These are phyloP conservation scores for Apophysomyces elegans DNA, from an alignment of 371 early-diverging fungal genomes.

Conservation along the genomic window DNA sequence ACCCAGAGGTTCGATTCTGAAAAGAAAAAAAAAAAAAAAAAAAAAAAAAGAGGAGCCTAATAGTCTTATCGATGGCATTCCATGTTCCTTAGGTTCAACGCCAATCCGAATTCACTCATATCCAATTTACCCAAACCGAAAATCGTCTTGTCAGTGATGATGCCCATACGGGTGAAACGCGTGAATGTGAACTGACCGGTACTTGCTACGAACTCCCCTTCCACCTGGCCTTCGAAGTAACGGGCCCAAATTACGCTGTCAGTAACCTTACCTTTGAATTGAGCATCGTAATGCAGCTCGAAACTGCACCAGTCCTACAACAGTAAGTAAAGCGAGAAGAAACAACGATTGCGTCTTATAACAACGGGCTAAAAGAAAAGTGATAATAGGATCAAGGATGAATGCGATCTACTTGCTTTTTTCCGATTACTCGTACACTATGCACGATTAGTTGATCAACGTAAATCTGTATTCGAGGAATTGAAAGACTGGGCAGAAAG, in stretches of 20 bases:
- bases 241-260: constrained; percentile 24
- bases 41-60: no score
- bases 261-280: constrained; percentile 30
- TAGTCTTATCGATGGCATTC: not conserved
- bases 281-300: constrained; percentile 33
- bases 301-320: constrained; percentile 28
- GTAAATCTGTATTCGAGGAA: constrained; percentile 22
- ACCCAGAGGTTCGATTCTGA: constrained; percentile 16
- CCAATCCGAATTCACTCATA: constrained; percentile 27
- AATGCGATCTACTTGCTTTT: constrained; percentile 33
- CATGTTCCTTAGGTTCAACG: constrained; percentile 20
- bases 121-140: constrained; percentile 19
- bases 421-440: constrained; percentile 37
- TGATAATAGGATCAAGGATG: constrained; percentile 32
- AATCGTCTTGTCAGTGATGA: constrained; percentile 16
- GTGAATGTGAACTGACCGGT: constrained; percentile 40
- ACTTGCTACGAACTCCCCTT: constrained; percentile 24
- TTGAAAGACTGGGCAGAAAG: constrained; percentile 12
- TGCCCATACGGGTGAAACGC: constrained; percentile 21
- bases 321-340: constrained; percentile 18
- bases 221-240: constrained; percentile 29
- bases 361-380: no score
- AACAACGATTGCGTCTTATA: not conserved
- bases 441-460: constrained; percentile 26
- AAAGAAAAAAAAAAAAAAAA: no score